A percentile compares a stretch with the other conserved stretches of the same genome.
phyloP scores from a whole-genome alignment of 768 basidiomycete species.

The Kwoniella europaea region DNA sequence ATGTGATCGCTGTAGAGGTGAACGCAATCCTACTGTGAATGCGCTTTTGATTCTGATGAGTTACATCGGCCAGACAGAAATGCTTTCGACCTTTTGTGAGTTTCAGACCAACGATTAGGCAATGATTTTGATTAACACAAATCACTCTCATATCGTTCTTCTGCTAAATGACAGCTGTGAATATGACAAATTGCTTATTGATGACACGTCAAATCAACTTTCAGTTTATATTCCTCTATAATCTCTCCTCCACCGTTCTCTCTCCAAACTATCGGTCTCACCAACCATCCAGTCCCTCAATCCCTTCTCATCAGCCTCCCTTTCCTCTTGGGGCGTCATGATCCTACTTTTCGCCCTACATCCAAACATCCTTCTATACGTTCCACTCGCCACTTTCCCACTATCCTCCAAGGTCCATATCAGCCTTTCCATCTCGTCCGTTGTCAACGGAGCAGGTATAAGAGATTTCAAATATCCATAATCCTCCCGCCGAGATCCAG shows the following conservation, averaged over 20 bases:
- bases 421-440: constrained; percentile 1
- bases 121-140: too few relatives aligned
- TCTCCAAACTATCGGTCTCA: neutral
- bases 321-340: constrained; percentile 1
- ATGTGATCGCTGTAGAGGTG: too few relatives aligned
- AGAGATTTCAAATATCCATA: neutral
- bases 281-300: constrained; percentile 7
- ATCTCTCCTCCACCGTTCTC: neutral
- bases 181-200: too few relatives aligned
- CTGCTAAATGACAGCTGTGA: too few relatives aligned
- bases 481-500: neutral
- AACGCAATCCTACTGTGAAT: too few relatives aligned
- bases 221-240: neutral
- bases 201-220: neutral
- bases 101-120: too few relatives aligned
- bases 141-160: too few relatives aligned
- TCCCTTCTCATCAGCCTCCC: constrained; percentile 5
- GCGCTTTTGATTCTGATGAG: too few relatives aligned
- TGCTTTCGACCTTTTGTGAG: too few relatives aligned
- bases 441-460: constrained; percentile 2
- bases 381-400: neutral
- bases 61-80: too few relatives aligned
- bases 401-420: constrained; percentile 5
- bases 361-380: constrained; percentile 10
- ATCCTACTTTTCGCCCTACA: constrained; percentile 9